These are phyloP conservation scores for Hypericum androsaemum DNA, from an alignment of 345 rosid genomes.

Conservation along the genomic window DNA sequence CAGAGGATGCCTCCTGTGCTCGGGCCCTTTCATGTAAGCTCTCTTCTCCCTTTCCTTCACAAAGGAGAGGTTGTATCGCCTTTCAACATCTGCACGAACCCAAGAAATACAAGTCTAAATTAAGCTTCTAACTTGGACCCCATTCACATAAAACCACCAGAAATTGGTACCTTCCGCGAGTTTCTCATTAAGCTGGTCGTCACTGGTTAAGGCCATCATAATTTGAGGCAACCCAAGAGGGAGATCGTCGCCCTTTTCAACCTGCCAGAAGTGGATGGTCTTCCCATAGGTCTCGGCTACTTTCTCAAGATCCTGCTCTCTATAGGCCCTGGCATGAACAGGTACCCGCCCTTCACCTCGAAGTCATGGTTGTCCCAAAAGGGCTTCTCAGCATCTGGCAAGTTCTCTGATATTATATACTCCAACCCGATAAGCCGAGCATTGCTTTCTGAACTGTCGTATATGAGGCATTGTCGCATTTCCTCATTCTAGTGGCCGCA, in stretches of 20 bases:
- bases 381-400: slow-evolving; percentile 65
- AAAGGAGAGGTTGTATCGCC: slow-evolving; percentile 36
- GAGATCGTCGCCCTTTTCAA: slow-evolving; percentile 56
- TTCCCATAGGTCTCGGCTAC: slow-evolving; percentile 61
- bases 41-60: slow-evolving; percentile 42
- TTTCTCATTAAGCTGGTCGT: slow-evolving; percentile 50
- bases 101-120: not conserved
- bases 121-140: not conserved
- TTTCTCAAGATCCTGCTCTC: slow-evolving; percentile 62
- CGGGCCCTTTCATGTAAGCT: slow-evolving; percentile 47
- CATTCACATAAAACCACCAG: not conserved
- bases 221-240: slow-evolving; percentile 63
- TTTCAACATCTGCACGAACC: slow-evolving; percentile 34
- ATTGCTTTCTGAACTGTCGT: slow-evolving; percentile 39
- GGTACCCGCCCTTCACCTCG: slow-evolving; percentile 72
- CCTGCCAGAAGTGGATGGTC: slow-evolving; percentile 80
- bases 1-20: slow-evolving; percentile 53
- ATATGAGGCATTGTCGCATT: slow-evolving; percentile 74
- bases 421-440: slow-evolving; percentile 65
- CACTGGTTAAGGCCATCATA: slow-evolving; percentile 65
- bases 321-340: slow-evolving; percentile 59
- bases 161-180: slow-evolving; percentile 28
- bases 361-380: slow-evolving; percentile 69
- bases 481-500: slow-evolving; percentile 74
- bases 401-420: slow-evolving; percentile 59